Evolutionary conservation across 352 stramenopile species (phyloP), one percentile per base, ranked within the genome.

Genomic region (Globisporangium splendens): DNA sequence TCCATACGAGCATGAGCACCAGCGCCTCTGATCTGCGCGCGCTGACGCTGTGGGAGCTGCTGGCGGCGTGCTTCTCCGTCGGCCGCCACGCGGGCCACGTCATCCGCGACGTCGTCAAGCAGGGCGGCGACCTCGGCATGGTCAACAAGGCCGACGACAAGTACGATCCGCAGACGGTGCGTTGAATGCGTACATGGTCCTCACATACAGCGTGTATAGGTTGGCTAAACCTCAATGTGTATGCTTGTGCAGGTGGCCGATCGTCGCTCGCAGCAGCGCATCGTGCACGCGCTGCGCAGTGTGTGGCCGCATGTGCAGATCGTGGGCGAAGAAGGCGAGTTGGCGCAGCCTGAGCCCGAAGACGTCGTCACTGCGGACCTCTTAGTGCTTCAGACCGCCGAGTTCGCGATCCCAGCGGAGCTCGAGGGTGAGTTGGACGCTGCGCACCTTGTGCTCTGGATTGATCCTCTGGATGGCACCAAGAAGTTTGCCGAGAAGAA

Each of bases 101-200:
- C 3, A 89, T 92, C 61, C 83, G 79, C 52, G 74, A 87, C 33
- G 83, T 90, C 47, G 79, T 89, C 41, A 59, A 62, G 8, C 60
- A 76, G 28, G 73, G 75, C 42, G 63, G 70, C 28, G 73, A 82
- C 38, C 75, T 92, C 33, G 72, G 72, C 18, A 66, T 89, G 53
- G 77, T 92, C 65, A 92, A 88, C 74, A 92, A 92, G 63, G 73
- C 79, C 44, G 82, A 83, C 52, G 74, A 73, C 54, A 70, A 73
- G 47, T 92, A 87, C 66, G 83, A 92, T 58, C 83, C 83, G 54
- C 83, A 92, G 70, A 92, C 83, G 8, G 68, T 73, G 52, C 46
- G 55, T 50, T 4, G 3, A 35, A 10, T 17, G 21, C 20, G 12
- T 54, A 31, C 5, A 48, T 10, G 8, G 28, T 1, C 20, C 1